Conservation (phyloP, 2,329 filamentous ascomycete species). For the Xylariaceae sp. region DNA sequence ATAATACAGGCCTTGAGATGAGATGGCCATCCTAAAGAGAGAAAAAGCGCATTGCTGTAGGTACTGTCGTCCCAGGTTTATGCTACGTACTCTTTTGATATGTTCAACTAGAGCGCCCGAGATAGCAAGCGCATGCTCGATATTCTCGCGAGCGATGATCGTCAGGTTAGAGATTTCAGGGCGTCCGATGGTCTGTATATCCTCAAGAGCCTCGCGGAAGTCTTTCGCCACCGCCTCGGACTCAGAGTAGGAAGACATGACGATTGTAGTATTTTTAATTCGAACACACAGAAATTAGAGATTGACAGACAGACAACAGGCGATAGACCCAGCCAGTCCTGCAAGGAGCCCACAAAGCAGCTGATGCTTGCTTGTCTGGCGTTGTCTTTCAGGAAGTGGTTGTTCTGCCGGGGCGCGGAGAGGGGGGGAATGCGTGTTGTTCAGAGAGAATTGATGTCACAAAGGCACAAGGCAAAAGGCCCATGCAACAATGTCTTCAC, state of each 20-base stretch:
- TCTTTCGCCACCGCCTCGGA: constrained; percentile 88
- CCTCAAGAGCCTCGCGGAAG: constrained; percentile 88
- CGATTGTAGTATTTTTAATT: constrained; percentile 15
- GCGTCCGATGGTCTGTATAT: constrained; percentile 83
- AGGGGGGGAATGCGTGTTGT: constrained; percentile 6
- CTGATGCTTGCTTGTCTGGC: constrained; percentile 10
- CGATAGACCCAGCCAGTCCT: constrained; percentile 3
- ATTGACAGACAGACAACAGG: constrained; percentile 11
- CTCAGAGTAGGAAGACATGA: constrained; percentile 33
- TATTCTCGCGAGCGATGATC: constrained; percentile 95
- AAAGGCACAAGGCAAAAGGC: constrained; percentile 21
- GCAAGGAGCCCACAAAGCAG: neutral
- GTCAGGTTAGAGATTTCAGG: constrained; percentile 97
- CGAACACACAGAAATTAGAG: constrained; percentile 16
- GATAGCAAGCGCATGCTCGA: constrained; percentile 89
- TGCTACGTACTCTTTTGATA: constrained; percentile 78
- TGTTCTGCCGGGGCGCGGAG: neutral
- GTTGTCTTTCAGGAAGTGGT: constrained; percentile 11
- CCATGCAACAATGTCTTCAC: constrained; percentile 29
- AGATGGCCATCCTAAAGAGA: neutral
- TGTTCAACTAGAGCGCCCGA: constrained; percentile 86
- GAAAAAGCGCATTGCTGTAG: neutral
- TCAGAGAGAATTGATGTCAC: constrained; percentile 23
- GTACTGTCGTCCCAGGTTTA: constrained; percentile 2
- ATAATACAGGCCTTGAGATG: constrained; percentile 4